Base-by-base conservation (phyloP, 148 eudicot genomes). In the Chenopodium album region DNA sequence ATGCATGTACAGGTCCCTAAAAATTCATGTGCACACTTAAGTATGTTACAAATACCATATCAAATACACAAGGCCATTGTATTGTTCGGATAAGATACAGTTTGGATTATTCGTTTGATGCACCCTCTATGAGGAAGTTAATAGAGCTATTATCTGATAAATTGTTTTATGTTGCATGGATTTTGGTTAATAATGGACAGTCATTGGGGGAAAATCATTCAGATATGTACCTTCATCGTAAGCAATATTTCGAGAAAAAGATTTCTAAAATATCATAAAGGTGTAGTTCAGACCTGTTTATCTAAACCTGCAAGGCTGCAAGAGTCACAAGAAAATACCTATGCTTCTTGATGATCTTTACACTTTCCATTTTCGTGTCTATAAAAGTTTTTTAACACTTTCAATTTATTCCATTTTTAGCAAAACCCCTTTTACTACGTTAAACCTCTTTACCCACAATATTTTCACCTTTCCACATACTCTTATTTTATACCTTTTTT, bases 1-100 rank as follows among this genome's bases (percentile, higher is more conserved):
- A 95, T n/a, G 97, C 88, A 81, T 95, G 98, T 31, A 95, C 98
- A 22, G 98, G 96, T 71, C 98, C 98, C 97, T 93, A 80, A 65
- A 85, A 16, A 79, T 56, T 80, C 68, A 70, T 73, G 84, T 50
- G 69, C 50, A 70, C 46, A 34, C 23, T 9, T 59, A 50, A 62
- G 23, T 8, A 50, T 76, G 44, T 8, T 48, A 73, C 12, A 37
- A 14, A 78, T 73, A 65, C 13, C 52, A 73, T 34, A 73, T 74
- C 52, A 26, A 5, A 26, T 34, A 60, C 12, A 32, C 4, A 12
- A 10, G 66, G 66, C 2, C 29, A 16, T 28, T 56, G 7, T n/a
- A 14, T 56, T 31, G 4, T 76, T 29, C 1, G 13, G n/a, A 76
- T 19, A 26, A 44, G 4, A 44, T 71, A 71, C 28, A 44, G 28